Evolutionary conservation across 768 basidiomycete species (phyloP), one percentile per base, ranked within the genome.

Genomic region (Pleurotus platypus): DNA sequence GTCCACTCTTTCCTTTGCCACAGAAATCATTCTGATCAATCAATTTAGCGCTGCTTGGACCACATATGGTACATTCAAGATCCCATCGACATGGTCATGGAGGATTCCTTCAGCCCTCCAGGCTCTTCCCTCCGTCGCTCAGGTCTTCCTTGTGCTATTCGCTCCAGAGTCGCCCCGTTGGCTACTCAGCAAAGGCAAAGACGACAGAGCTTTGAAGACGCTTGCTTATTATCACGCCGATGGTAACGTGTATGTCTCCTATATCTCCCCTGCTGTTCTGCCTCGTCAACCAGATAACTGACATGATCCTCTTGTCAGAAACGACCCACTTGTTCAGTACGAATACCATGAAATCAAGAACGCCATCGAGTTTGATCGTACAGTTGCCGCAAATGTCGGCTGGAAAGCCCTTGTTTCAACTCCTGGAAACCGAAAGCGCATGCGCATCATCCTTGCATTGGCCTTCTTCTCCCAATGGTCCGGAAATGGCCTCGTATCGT

Each of bases 401-500:
- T 92, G 85, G 85, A 84, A 79, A 64, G 77, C 86, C 2, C 79
- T 94, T 62, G 70, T 90, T 65, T 63, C 74, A 42, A 89, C 81
- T 46, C 69, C 77, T 27, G 91, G 90, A 51, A 93, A 93, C 78
- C 75, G 82, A 61, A 85, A 77, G 70, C 89, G 92, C 57, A 79
- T 92, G 79, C 72, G 80, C 55, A 87, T 92, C 69, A 87, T 92
- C 68, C 67, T 89, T 60, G 86, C 86, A 46, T 74, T 92, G 55
- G 89, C 87, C 48, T 88, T 88, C 80, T 90, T 92, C 79, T 90
- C 89, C 2, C 87, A 90, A 64, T 91, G 89, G 90, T 90, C 87
- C 8, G 90, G 89, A 9, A 91, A 91, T 63, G 90, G 90, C 65
- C 85, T 92, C 55, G 86, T 90, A 49, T 90, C 87, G 5, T 91